Conservation (phyloP, 257 asterid species). For the Gentiana straminea region DNA sequence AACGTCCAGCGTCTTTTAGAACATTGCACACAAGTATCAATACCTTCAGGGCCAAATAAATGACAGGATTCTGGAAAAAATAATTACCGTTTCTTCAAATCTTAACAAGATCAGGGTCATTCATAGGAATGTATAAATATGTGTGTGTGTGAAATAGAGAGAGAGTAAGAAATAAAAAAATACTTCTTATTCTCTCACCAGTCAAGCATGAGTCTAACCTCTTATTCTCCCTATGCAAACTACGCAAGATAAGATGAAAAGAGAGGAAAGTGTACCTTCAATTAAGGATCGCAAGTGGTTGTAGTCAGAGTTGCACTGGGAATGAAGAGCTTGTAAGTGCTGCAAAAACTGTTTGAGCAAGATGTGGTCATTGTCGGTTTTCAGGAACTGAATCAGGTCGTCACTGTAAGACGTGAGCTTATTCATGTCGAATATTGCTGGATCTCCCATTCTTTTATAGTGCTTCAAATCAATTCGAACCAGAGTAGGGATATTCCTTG, state of each 20-base stretch:
- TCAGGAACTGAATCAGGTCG: slow-evolving; percentile 41
- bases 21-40: no score
- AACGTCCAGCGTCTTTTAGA: no score
- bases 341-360: slow-evolving; percentile 35
- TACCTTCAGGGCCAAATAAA: no score
- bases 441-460: slow-evolving; percentile 21
- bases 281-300: slow-evolving; percentile 26
- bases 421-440: slow-evolving; percentile 32
- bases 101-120: no score
- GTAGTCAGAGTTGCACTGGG: slow-evolving; percentile 39
- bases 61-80: no score
- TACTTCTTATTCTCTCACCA: no score
- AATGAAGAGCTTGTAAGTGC: slow-evolving; percentile 37
- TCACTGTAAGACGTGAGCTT: slow-evolving; percentile 33
- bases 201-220: no score
- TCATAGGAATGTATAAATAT: no score
- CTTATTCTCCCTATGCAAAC: not conserved
- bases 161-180: no score
- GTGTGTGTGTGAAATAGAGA: no score
- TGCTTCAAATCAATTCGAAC: no score
- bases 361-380: slow-evolving; percentile 33
- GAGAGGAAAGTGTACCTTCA: slow-evolving; percentile 30
- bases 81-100: no score
- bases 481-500: not conserved
- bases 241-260: not conserved